Base-by-base conservation (phyloP, 331 rosid species). In the Quercus phellos region DNA sequence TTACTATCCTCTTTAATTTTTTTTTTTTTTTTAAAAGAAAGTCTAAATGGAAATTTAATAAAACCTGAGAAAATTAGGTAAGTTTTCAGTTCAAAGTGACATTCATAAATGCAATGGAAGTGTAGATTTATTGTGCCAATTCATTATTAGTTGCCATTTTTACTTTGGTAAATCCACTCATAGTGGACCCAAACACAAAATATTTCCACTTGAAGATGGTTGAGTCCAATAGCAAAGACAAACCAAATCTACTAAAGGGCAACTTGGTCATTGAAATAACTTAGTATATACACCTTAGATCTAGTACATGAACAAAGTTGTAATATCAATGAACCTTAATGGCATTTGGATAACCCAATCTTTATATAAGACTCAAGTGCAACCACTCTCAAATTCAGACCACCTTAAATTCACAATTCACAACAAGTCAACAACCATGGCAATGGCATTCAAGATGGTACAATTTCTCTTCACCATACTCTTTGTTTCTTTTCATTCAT, bases 391-490 rank as follows among this genome's bases (percentile, higher is more conserved):
- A 34, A 55, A 77, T 24, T 76, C 79, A 78, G 73, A 69, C 85
- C 46, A 61, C 78, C 55, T 78, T 68, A 55, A 8, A 17, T 34
- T 16, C 17, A 12, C 53, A 46, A 46, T 67, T 42, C 73, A 38
- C 78, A 75, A 17, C 61, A 61, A 1, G 61, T 46, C 26, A 54
- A 4, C 79, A 84, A 85, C 91, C 85, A 94, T 94, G 99, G 99
- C 99, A 74, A 94, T 94, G 99, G 99, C 99, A 68, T 94, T 92
- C 98, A 94, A 94, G 85, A 94, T 94, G 99, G 99, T 94, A 88
- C 43, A 6, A 1, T 58, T 30, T 5, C 46, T 11, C 18, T 8
- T 7, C 1, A 46, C 30, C 3, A 0, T 14, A 12, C 60, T 35
- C 9, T 21, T 53, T 59, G 14, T 51, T 53, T 26, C 51, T 18